Conservation (phyloP, 148 eudicot genomes). For the Camellia granthamiana region DNA sequence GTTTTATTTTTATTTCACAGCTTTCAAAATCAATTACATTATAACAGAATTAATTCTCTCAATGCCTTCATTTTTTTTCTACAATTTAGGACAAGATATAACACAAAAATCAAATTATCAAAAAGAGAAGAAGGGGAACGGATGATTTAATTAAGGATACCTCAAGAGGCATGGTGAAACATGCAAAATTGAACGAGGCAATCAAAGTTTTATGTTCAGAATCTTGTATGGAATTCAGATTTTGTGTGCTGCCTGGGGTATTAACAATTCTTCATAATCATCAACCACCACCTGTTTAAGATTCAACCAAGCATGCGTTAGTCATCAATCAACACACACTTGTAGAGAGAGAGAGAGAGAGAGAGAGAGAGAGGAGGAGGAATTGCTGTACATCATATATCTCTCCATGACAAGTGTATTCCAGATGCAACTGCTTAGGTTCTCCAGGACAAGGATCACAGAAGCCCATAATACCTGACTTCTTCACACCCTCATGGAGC, state of each 20-base stretch:
- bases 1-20: no score
- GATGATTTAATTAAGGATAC: background rate
- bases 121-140: background rate
- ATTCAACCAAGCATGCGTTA: background rate
- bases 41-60: background rate
- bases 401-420: constrained; percentile 55
- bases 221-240: constrained; percentile 18
- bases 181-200: constrained; percentile 21
- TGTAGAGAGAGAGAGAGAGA: no score
- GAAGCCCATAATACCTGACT: constrained; percentile 98
- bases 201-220: constrained; percentile 7
- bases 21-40: background rate
- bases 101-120: background rate
- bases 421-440: constrained; percentile 61
- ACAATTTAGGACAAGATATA: background rate
- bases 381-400: constrained; percentile 48
- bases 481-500: constrained; percentile 96
- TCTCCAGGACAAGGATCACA: constrained; percentile 95
- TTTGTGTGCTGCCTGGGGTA: constrained; percentile 66
- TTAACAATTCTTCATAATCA: constrained; percentile 56
- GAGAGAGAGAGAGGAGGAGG: constrained; percentile 1
- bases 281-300: constrained; percentile 58
- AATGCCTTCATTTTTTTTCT: background rate
- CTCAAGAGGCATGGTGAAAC: constrained; percentile 1
- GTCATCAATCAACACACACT: no score